phyloP scores from a whole-genome alignment of 352 stramenopile genomes.

The Globisporangium perplexum region DNA sequence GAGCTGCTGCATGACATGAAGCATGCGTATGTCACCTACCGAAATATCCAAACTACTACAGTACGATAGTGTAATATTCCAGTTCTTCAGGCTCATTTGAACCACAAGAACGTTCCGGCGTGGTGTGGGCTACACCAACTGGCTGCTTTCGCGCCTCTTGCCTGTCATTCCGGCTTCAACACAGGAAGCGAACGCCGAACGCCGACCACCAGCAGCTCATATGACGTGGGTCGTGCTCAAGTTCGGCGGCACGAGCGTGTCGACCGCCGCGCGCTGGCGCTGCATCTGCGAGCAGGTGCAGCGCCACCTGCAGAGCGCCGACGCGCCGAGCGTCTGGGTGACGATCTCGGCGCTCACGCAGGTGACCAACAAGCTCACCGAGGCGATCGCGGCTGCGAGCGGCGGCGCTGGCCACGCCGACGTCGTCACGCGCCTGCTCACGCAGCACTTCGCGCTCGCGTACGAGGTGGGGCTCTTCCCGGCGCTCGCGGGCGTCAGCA shows the following conservation, averaged over 20 bases:
- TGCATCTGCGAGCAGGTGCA: conserved; percentile 75
- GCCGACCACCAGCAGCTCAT: not conserved
- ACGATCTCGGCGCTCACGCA: conserved; percentile 86
- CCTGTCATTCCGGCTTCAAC: not conserved
- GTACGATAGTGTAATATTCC: too few species aligned
- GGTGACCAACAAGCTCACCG: conserved; percentile 83
- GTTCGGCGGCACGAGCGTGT: conserved; percentile 87
- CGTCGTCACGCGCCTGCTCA: conserved; percentile 38
- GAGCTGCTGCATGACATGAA: too few species aligned
- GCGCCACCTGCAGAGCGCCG: conserved; percentile 34
- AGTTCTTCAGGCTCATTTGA: too few species aligned
- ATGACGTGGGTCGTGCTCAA: conserved; percentile 89
- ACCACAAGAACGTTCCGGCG: not conserved
- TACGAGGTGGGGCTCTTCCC: conserved; percentile 63
- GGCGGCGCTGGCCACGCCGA: conserved; percentile 33
- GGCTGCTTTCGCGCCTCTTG: too few species aligned
- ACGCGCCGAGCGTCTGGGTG: conserved; percentile 66
- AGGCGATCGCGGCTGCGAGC: conserved; percentile 43
- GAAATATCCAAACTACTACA: too few species aligned
- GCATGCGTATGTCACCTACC: too few species aligned
- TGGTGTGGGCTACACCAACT: not conserved
- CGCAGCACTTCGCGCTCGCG: conserved; percentile 71
- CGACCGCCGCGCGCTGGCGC: conserved; percentile 65
- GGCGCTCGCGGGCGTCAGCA: conserved; percentile 19
- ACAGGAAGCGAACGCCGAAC: not conserved